Conservation (phyloP, 2,329 filamentous ascomycete genomes). For the Neurospora sp. region DNA sequence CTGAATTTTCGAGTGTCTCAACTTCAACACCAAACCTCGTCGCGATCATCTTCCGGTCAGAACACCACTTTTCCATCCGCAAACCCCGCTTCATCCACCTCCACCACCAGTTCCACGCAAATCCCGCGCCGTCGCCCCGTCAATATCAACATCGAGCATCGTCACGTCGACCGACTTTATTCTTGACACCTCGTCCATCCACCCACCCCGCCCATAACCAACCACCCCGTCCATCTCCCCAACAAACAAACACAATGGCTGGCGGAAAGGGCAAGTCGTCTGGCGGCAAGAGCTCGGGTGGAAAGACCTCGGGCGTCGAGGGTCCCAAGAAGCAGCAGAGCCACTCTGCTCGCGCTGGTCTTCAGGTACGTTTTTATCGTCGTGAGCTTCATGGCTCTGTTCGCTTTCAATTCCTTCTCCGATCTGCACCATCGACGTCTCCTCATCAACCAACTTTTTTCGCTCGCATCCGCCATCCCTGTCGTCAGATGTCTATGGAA, state of each 20-base stretch:
- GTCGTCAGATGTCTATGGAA: background rate
- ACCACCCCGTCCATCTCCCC: constrained; percentile 11
- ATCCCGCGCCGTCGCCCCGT: constrained; percentile 8
- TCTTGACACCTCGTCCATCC: background rate
- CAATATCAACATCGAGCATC: constrained; percentile 9
- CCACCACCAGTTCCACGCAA: constrained; percentile 1
- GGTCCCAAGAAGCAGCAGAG: constrained; percentile 82
- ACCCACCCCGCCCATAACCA: background rate
- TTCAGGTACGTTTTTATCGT: constrained; percentile 63
- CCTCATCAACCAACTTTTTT: constrained; percentile 3
- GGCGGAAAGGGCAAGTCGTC: constrained; percentile 92
- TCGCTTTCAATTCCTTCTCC: constrained; percentile 7
- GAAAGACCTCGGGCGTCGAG: constrained; percentile 58
- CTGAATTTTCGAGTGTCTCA: constrained; percentile 20
- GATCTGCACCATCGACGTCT: constrained; percentile 4
- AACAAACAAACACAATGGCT: constrained; percentile 41
- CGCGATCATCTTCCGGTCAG: constrained; percentile 7
- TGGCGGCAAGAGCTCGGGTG: constrained; percentile 79
- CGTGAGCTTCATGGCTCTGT: constrained; percentile 15
- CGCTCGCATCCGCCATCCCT: constrained; percentile 1
- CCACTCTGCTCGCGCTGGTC: constrained; percentile 88
- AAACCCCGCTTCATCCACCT: constrained; percentile 9
- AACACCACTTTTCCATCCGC: constrained; percentile 8
- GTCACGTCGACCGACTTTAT: constrained; percentile 4
- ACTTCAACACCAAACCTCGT: constrained; percentile 17